Evolutionary conservation across 257 asterid genomes (phyloP), one percentile per base, ranked within the genome.

Genomic region (Solanum ossicruentum): DNA sequence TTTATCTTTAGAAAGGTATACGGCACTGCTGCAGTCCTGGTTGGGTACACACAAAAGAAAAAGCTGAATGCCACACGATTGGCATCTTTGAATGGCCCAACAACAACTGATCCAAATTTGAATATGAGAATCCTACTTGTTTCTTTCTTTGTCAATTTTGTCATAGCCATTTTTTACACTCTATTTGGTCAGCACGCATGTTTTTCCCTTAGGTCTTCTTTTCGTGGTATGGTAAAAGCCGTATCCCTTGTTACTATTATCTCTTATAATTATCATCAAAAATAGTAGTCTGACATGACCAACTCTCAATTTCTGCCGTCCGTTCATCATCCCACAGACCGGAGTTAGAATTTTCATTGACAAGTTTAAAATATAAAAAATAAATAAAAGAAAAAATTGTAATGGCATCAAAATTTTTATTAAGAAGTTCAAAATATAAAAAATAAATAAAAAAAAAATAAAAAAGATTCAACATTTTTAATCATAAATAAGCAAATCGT

Each of bases 51-150:
- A 58, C 56, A 11, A 65, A 65, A 17, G 23, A 61, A 79, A 15
- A 49, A 47, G 72, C 84, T 79, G 78, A 87, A 86, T 87, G 88
- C 94, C 93, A 91, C 94, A 90, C 87, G 91, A 90, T 86, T 91
- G 89, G 91, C 88, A 91, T 93, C 93, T 89, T 91, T 91, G 89
- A 89, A 88, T 80, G 26, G 21, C 63, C 66, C 32, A 69, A 52
- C 45, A 60, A 10, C 8, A 56, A 45, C n/a, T 17, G 81, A 60
- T 79, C 63, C 81, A 80, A 67, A 81, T 86, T 83, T 85, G 83
- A 66, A 81, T 86, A 45, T 71, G 56, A 66, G 65, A 79, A 58
- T 79, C 84, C 86, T 85, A 65, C 84, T 85, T 55, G 57, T 18
- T 79, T 67, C 84, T 81, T 81, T 81, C 56, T 57, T 0, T 36